Evolutionary conservation across 148 eudicot genomes (phyloP), one percentile per base, ranked within the genome.

Genomic region (Diospyros lotus): DNA sequence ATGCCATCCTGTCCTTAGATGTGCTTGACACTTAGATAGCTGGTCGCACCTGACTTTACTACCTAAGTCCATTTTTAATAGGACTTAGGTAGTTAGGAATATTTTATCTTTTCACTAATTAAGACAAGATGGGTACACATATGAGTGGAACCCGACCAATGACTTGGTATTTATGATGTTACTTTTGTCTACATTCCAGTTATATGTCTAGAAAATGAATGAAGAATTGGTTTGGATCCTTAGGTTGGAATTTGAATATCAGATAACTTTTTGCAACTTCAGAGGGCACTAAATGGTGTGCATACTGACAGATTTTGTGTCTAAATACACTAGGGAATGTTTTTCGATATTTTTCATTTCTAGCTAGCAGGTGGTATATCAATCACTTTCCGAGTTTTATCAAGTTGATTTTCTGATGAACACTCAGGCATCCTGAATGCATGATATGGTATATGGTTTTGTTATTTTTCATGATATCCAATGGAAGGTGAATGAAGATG

Each of bases 351-450:
- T 28, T 28, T 28, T 28, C 28, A 28, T 28, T 28, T 28, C 28
- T 28, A 28, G 28, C 28, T 28, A 28, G 28, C 28, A 28, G 28
- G 28, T 28, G 28, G 28, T 28, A 28, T 28, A 28, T 28, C 28
- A 28, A 28, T 28, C 28, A 28, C 28, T 44, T 52, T 14, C n/a
- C 46, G 14, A 2, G 38, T 46, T 39, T 76, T 41, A 15, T 60
- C 61, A 43, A 58, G 38, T 45, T 76, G 66, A 62, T 48, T 68
- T 9, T 58, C 58, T 45, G 39, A 64, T 39, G 46, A 67, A 45
- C 54, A 41, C 15, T 8, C 8, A n/a, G 58, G 60, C 4, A 46
- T 41, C 17, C 9, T 9, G 38, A 40, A 65, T 28, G 28, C 28
- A 28, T 28, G 28, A 55, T 50, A 43, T n/a, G 7, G 40, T n/a